These are phyloP conservation scores for Stagonosporopsis vannaccii DNA, from an alignment of 2,329 filamentous ascomycete genomes.

Conservation along the genomic window DNA sequence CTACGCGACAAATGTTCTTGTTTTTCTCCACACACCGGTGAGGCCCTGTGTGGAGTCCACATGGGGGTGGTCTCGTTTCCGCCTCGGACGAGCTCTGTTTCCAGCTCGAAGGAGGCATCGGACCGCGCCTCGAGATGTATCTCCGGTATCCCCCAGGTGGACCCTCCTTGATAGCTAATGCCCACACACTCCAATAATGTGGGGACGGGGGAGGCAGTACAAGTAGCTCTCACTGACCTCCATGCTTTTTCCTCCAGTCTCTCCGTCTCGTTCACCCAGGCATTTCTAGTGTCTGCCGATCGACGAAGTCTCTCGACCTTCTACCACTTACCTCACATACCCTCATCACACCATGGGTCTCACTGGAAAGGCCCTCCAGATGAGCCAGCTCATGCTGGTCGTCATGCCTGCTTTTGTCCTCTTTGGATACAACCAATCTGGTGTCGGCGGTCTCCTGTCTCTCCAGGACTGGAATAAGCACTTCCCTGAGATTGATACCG, in stretches of 20 bases:
- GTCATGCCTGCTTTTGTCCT: constrained; percentile 55
- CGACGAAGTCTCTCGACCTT: constrained; percentile 13
- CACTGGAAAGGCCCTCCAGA: constrained; percentile 37
- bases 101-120: constrained; percentile 4
- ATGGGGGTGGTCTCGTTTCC: constrained; percentile 10
- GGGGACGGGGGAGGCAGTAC: constrained; percentile 27
- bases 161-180: constrained; percentile 7
- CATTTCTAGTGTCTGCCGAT: constrained; percentile 11
- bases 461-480: constrained; percentile 50
- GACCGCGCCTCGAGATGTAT: constrained; percentile 7
- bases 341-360: constrained; percentile 23
- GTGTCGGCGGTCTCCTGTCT: constrained; percentile 58
- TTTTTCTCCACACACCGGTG: constrained; percentile 25
- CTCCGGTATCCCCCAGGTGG: constrained; percentile 16
- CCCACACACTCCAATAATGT: constrained; percentile 31
- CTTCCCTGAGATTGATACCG: constrained; percentile 60
- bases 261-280: constrained; percentile 14
- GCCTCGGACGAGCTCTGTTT: constrained; percentile 8
- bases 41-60: constrained; percentile 12
- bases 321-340: not conserved
- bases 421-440: constrained; percentile 62
- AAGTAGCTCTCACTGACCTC: constrained; percentile 24
- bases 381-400: constrained; percentile 47
- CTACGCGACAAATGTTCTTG: constrained; percentile 15
- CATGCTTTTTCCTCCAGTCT: constrained; percentile 10